phyloP scores from a whole-genome alignment of 805 yeast genomes.

The Metschnikowia cubensis region DNA sequence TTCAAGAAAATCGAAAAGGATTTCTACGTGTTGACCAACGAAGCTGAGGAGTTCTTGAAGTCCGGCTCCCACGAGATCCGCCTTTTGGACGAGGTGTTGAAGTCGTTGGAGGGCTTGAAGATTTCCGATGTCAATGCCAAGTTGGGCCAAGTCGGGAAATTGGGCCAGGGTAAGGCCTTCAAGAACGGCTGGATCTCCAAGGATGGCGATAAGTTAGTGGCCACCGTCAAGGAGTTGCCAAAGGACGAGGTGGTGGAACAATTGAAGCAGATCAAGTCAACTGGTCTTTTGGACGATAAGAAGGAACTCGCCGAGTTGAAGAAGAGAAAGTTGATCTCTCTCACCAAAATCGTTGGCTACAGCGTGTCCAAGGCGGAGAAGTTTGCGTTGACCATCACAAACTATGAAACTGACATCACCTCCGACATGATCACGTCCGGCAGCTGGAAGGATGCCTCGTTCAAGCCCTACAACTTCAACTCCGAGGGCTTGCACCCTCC shows the following conservation, averaged over 20 bases:
- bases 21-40: conserved; percentile 68
- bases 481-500: conserved; percentile 86
- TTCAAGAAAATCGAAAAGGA: conserved; percentile 74
- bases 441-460: conserved; percentile 75
- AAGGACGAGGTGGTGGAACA: conserved; percentile 64
- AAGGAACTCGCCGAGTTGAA: conserved; percentile 80
- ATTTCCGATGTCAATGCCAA: conserved; percentile 68
- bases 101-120: conserved; percentile 73
- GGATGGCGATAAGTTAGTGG: conserved; percentile 73
- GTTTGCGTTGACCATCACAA: conserved; percentile 75
- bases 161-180: conserved; percentile 97
- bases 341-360: conserved; percentile 73
- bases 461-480: conserved; percentile 94
- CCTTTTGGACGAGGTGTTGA: conserved; percentile 67
- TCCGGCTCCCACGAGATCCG: conserved; percentile 91
- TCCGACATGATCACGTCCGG: conserved; percentile 85
- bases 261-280: conserved; percentile 51
- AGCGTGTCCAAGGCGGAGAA: conserved; percentile 75
- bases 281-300: conserved; percentile 55
- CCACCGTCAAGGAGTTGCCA: conserved; percentile 55
- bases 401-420: conserved; percentile 89
- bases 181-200: conserved; percentile 95
- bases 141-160: conserved; percentile 78
- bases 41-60: conserved; percentile 73
- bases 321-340: conserved; percentile 81